Evolutionary conservation across 2,329 filamentous ascomycete genomes (phyloP).

Genomic region (Stagonosporopsis rhizophila): DNA sequence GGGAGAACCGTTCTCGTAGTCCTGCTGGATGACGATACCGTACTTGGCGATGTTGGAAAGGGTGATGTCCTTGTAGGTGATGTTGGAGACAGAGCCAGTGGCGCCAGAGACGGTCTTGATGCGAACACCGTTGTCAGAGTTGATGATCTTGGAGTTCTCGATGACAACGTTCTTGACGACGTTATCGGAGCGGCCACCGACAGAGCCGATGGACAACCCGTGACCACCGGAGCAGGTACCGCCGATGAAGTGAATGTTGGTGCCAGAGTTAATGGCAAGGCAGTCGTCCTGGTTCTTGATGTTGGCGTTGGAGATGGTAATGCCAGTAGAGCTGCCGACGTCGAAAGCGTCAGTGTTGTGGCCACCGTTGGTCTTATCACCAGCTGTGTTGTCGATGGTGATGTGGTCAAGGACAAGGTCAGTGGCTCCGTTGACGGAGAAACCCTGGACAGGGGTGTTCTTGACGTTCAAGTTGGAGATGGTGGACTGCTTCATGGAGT

Average conservation of each 20-base stretch:
- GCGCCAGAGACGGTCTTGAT: slow-evolving; percentile 64
- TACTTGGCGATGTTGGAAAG: slow-evolving; percentile 56
- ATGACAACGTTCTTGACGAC: slow-evolving; percentile 62
- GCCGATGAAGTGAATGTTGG: slow-evolving; percentile 47
- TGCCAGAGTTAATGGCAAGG: slow-evolving; percentile 65
- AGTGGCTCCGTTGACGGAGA: slow-evolving; percentile 56
- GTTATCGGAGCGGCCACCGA: slow-evolving; percentile 65
- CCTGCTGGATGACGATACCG: slow-evolving; percentile 62
- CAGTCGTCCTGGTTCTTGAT: slow-evolving; percentile 68
- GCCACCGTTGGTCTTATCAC: slow-evolving; percentile 51
- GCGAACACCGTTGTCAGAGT: slow-evolving; percentile 65
- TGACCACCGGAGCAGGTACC: slow-evolving; percentile 61
- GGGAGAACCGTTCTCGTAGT: slow-evolving; percentile 58
- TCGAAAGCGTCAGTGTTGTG: slow-evolving; percentile 67
- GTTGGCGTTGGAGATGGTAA: slow-evolving; percentile 60
- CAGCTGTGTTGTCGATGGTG: slow-evolving; percentile 65
- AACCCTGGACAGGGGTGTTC: slow-evolving; percentile 63
- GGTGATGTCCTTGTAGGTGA: slow-evolving; percentile 58
- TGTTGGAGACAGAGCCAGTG: slow-evolving; percentile 59
- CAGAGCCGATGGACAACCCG: slow-evolving; percentile 65
- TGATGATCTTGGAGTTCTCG: slow-evolving; percentile 54
- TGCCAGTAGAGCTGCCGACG: slow-evolving; percentile 56
- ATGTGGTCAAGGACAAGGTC: slow-evolving; percentile 58
- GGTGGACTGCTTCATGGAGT: slow-evolving; percentile 59
- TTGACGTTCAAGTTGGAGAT: slow-evolving; percentile 61